Base-by-base conservation (phyloP, 768 basidiomycete species). In the Sistotremastrum suecicum region DNA sequence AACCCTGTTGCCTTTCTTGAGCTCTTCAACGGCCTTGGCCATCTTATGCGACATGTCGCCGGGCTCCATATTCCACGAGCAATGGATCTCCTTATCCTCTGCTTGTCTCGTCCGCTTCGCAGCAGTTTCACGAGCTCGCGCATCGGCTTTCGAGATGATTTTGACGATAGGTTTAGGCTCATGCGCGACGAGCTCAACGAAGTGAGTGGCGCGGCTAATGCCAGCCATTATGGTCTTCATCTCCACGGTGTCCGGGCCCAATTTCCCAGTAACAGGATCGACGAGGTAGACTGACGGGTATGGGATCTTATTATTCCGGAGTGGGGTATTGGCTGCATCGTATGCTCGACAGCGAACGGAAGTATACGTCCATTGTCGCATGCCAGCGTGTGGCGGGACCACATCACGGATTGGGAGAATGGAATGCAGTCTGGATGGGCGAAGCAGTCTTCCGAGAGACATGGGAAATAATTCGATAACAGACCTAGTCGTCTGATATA, bases 31-130 rank as follows among this genome's bases (percentile, higher is more conserved):
- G 20, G 70, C 71, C 58, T 78, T 79, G 44, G 63, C 66, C 34
- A 88, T 48, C 58, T 85, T 88, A 59, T 80, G 80, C 35, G 65
- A 66, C 12, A 79, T 54, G 54, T 90, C 87, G 5, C 68, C 72
- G 32, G 58, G 51, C 5, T 64, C 74, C 8, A 78, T 71, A 2
- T 65, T 67, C 82, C 84, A 89, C 8, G 78, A 75, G 40, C 89
- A 55, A 60, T 83, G 80, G 4, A 85, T 65, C 63, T 84, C 79
- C 64, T 86, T 87, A 37, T 11, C 48, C 50, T 56, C 44, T 20
- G 58, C 48, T 48, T 66, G 58, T 2, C 37, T 34, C n/a, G 48
- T 32, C 7, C 47, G 45, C 43, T 63, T 57, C 39, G 60, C 51
- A 37, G 46, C 53, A 5, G 53, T 51, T 42, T 53, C 63, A 51